Percentiles rank a stretch among this genome's conserved stretches.
Evolutionary conservation across 1,284 basidiomycete species (phyloP).

Genomic region (Apiotrichum montevideense): DNA sequence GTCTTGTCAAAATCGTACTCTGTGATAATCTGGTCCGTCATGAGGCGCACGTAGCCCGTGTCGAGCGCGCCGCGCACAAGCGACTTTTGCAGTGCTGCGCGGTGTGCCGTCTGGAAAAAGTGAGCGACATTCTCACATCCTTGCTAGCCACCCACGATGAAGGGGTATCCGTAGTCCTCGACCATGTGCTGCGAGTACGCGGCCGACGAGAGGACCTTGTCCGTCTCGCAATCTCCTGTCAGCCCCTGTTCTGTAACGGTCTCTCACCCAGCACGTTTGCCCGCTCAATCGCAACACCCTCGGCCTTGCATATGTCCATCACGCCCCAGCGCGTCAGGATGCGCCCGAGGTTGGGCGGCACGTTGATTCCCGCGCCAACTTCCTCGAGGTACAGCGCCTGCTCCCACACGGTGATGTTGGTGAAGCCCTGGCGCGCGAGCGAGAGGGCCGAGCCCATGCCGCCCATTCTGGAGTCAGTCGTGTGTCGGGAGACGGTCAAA

Average conservation of each 20-base stretch:
- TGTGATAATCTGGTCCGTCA: conserved; percentile 28
- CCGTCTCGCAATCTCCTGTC: conserved; percentile 25
- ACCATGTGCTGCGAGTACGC: conserved; percentile 31
- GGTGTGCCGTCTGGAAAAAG: conserved; percentile 31
- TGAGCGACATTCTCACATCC: neutral
- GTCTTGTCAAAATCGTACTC: conserved; percentile 35
- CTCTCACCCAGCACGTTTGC: conserved; percentile 27
- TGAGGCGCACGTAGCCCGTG: conserved; percentile 28
- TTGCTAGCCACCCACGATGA: conserved; percentile 18
- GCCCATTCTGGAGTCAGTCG: conserved; percentile 25
- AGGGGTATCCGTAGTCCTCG: conserved; percentile 31
- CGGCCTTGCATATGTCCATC: conserved; percentile 24
- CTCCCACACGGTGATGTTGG: conserved; percentile 36
- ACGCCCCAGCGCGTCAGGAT: conserved; percentile 31
- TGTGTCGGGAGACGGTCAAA: conserved; percentile 3
- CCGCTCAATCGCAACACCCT: conserved; percentile 32
- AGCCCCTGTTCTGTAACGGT: neutral
- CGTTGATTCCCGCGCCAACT: conserved; percentile 41
- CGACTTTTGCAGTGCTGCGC: conserved; percentile 36
- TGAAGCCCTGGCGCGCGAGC: conserved; percentile 32
- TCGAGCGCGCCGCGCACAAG: conserved; percentile 30
- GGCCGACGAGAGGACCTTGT: conserved; percentile 30
- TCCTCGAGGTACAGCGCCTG: conserved; percentile 31
- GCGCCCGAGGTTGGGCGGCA: conserved; percentile 35
- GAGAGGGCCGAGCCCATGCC: conserved; percentile 36